Conservation (phyloP, 257 asterid species). For the Ballota nigra region DNA sequence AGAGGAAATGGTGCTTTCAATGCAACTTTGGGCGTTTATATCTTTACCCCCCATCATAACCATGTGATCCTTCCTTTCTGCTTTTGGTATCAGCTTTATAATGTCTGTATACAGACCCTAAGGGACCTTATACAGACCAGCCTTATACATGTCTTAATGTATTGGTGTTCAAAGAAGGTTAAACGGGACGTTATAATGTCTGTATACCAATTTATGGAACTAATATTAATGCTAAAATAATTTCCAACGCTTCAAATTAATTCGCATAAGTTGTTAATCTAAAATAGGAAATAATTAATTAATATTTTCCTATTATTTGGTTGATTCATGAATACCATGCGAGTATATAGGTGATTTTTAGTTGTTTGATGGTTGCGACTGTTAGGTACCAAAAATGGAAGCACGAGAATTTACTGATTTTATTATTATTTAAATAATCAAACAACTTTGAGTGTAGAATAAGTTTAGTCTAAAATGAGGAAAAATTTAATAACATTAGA, state of each 20-base stretch:
- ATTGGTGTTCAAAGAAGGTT: not conserved
- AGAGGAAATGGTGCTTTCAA: not conserved
- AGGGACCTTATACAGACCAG: too few species aligned
- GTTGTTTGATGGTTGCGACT: not conserved
- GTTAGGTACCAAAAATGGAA: slow-evolving; percentile 12
- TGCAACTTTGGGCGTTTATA: not conserved
- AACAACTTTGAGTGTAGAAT: slow-evolving; percentile 11
- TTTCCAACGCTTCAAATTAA: not conserved
- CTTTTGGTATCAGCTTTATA: not conserved
- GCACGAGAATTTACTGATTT: not conserved
- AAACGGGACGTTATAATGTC: too few species aligned
- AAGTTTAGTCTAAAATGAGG: slow-evolving; percentile 9
- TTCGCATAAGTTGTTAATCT: not conserved
- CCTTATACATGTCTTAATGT: too few species aligned
- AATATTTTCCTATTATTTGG: not conserved
- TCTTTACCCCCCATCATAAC: not conserved
- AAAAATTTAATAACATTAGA: not conserved
- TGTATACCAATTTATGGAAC: too few species aligned
- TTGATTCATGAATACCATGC: not conserved
- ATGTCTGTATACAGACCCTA: too few species aligned
- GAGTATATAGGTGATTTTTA: not conserved
- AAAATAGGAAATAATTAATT: not conserved
- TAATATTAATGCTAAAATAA: not conserved
- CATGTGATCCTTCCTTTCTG: not conserved
- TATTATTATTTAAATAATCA: not conserved